Conservation (phyloP, 768 basidiomycete species). For the Boletus vinaceobasis region DNA sequence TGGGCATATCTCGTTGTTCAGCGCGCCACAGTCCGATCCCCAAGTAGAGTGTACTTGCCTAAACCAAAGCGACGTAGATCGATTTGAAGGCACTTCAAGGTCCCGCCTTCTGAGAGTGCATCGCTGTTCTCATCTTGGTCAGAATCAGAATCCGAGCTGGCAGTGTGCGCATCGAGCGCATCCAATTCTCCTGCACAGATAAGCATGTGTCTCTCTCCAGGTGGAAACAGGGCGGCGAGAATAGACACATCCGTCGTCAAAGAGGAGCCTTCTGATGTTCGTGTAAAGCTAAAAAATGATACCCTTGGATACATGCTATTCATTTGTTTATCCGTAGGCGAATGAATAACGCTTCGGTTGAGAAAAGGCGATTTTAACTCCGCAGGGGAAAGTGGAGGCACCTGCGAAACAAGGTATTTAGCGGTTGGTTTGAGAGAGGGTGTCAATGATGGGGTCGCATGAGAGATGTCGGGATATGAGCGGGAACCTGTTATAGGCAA, state of each 20-base stretch:
- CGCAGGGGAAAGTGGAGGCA: conserved; percentile 32
- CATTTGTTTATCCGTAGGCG: conserved; percentile 14
- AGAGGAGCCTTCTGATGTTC: conserved; percentile 73
- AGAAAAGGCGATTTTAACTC: conserved; percentile 10
- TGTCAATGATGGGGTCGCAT: conserved; percentile 24
- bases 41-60: conserved; percentile 39
- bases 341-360: conserved; percentile 6
- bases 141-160: conserved; percentile 31
- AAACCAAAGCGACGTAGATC: conserved; percentile 71
- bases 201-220: conserved; percentile 69
- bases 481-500: conserved; percentile 37
- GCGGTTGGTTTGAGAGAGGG: conserved; percentile 36
- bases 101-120: conserved; percentile 33
- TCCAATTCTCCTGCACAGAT: conserved; percentile 71
- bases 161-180: conserved; percentile 42
- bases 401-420: conserved; percentile 36
- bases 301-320: conserved; percentile 28
- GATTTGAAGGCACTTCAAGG: conserved; percentile 69
- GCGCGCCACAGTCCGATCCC: not conserved
- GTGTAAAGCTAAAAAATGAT: conserved; percentile 80
- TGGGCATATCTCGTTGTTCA: conserved; percentile 2
- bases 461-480: conserved; percentile 42
- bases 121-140: conserved; percentile 39
- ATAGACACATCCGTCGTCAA: conserved; percentile 68
- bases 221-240: conserved; percentile 67